These are phyloP conservation scores for Apiotrichum gamsii DNA, from an alignment of 1,284 basidiomycete species.

Conservation along the genomic window DNA sequence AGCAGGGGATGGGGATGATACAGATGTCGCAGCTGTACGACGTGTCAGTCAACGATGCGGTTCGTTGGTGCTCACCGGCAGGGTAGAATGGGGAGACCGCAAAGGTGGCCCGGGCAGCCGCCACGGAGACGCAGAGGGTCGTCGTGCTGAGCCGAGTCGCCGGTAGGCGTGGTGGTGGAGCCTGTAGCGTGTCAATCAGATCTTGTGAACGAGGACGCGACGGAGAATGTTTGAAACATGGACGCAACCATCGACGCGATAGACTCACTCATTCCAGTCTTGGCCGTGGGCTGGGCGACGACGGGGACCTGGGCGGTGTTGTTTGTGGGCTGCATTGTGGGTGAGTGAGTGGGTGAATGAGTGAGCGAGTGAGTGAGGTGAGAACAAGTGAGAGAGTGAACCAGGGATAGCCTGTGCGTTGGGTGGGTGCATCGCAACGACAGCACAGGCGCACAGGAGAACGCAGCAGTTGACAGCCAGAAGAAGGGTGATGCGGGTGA, in stretches of 20 bases:
- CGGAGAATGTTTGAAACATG: too few species aligned
- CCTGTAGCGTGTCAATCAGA: not conserved
- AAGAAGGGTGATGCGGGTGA: too few species aligned
- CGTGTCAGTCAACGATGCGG: not conserved
- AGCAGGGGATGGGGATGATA: constrained; percentile 44
- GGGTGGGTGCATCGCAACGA: too few species aligned
- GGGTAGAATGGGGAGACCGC: constrained; percentile 43
- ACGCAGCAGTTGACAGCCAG: too few species aligned
- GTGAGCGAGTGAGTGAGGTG: too few species aligned
- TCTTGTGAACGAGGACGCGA: not conserved
- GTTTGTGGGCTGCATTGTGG: not conserved
- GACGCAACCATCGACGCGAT: too few species aligned
- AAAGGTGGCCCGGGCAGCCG: constrained; percentile 43
- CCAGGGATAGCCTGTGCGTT: too few species aligned
- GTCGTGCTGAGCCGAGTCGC: constrained; percentile 15
- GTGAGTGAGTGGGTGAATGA: not conserved
- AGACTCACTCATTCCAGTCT: constrained; percentile 32
- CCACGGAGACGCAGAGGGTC: constrained; percentile 38
- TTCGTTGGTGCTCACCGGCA: constrained; percentile 27
- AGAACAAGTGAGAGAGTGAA: too few species aligned
- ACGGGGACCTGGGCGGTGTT: constrained; percentile 7
- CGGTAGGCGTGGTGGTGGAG: not conserved
- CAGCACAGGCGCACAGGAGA: too few species aligned
- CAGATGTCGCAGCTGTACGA: constrained; percentile 39
- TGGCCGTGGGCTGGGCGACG: constrained; percentile 27